Conservation (phyloP, 305 asterid species). For the Plantago lanceolata region DNA sequence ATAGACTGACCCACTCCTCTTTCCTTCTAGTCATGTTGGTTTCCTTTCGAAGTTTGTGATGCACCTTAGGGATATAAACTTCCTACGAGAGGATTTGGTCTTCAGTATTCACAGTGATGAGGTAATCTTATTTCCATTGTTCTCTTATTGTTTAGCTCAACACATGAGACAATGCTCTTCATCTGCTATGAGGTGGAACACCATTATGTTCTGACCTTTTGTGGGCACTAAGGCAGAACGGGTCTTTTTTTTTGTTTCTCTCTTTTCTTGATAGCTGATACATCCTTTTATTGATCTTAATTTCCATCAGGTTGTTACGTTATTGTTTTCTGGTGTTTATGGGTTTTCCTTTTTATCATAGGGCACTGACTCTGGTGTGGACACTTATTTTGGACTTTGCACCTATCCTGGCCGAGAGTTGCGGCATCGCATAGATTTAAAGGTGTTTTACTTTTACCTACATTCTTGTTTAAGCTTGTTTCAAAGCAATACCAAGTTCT, state of each 20-base stretch:
- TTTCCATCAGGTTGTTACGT: not conserved
- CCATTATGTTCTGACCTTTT: too few relatives aligned
- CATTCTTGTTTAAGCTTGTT: constrained; percentile 2
- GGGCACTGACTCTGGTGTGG: constrained; percentile 89
- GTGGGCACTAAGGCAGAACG: too few relatives aligned
- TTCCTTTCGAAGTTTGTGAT: constrained; percentile 74
- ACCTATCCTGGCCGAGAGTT: constrained; percentile 79
- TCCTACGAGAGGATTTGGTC: constrained; percentile 80
- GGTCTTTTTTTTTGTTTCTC: too few relatives aligned
- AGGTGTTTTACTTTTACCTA: constrained; percentile 37
- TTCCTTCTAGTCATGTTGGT: constrained; percentile 63
- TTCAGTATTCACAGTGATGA: constrained; percentile 84
- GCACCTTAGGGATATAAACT: constrained; percentile 61
- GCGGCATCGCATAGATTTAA: constrained; percentile 83
- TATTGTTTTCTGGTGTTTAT: constrained; percentile 20
- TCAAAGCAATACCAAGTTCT: constrained; percentile 1
- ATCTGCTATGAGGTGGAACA: too few relatives aligned
- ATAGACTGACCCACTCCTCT: constrained; percentile 27
- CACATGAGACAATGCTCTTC: not conserved
- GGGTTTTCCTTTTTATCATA: constrained; percentile 23
- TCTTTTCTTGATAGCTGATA: too few relatives aligned
- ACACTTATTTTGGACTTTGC: constrained; percentile 94
- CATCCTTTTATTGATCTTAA: too few relatives aligned
- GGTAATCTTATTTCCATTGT: constrained; percentile 35
- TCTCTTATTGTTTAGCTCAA: not conserved